Evolutionary conservation across 805 yeast species (phyloP).

Genomic region (Teunomyces gatunensis): DNA sequence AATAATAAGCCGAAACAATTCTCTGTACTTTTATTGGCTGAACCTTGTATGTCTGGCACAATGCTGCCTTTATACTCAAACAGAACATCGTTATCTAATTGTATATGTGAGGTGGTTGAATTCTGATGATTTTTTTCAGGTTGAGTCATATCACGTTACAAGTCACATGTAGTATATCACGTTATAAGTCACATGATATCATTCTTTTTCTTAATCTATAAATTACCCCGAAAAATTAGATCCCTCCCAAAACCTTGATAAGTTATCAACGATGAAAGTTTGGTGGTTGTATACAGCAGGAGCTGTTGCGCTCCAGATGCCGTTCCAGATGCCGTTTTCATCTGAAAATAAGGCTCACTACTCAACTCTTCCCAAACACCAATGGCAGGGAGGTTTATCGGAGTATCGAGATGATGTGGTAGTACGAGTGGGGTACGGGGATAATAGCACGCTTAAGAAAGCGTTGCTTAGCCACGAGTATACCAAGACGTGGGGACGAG

Average conservation of each 20-base stretch:
- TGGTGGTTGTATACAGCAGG: conserved; percentile 1
- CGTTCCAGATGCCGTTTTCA: conserved; percentile 5
- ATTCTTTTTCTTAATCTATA: neutral
- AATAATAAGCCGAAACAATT: conserved; percentile 10
- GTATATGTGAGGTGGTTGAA: neutral
- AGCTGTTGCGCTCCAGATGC: conserved; percentile 4
- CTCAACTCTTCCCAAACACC: conserved; percentile 20
- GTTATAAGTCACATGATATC: neutral
- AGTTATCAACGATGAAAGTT: neutral
- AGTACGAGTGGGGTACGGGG: conserved; percentile 37
- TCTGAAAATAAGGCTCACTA: conserved; percentile 23
- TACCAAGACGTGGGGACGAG: conserved; percentile 48
- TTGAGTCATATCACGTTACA: neutral
- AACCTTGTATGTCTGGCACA: conserved; percentile 5
- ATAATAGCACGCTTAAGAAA: conserved; percentile 14
- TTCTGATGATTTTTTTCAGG: neutral
- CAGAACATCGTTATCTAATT: neutral
- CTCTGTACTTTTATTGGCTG: neutral
- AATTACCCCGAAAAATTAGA: neutral
- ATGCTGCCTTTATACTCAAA: conserved; percentile 6
- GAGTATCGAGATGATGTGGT: conserved; percentile 45
- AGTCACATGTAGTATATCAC: neutral
- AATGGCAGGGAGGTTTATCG: conserved; percentile 39
- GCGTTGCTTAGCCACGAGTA: conserved; percentile 15
- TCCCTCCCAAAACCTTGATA: neutral